These are phyloP conservation scores for Mucor plumbeus DNA, from an alignment of 371 early-diverging fungal species.

Conservation along the genomic window DNA sequence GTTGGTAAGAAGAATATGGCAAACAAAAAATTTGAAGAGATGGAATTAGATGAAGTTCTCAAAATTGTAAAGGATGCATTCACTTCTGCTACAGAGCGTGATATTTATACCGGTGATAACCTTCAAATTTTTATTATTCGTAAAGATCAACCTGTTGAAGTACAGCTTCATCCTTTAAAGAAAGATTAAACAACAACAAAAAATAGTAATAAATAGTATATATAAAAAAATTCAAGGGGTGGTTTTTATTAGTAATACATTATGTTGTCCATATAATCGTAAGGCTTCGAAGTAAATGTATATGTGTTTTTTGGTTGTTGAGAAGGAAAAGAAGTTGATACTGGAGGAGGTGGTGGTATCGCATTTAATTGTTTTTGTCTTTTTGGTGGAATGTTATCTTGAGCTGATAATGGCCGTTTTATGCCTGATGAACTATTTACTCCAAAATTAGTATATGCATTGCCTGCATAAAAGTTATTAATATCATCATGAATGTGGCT, in stretches of 20 bases:
- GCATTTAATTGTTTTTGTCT: not conserved
- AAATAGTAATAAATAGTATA: not conserved
- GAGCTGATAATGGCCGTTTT: not conserved
- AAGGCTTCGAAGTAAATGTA: constrained; percentile 24
- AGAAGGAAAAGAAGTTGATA: not conserved
- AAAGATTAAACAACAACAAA: constrained; percentile 63
- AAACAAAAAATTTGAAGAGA: constrained; percentile 33
- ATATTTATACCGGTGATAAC: constrained; percentile 99
- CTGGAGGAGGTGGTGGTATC: not conserved
- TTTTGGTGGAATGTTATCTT: not conserved
- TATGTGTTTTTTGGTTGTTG: not conserved
- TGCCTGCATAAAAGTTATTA: constrained; percentile 25
- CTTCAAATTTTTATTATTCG: constrained; percentile 94
- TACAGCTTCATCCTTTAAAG: constrained; percentile 78
- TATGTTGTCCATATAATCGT: constrained; percentile 18
- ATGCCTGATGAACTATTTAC: not conserved
- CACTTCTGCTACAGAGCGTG: constrained; percentile 98
- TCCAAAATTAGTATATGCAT: constrained; percentile 8
- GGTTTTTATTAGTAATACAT: constrained; percentile 18
- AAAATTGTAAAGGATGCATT: constrained; percentile 96
- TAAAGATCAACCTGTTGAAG: constrained; percentile 74
- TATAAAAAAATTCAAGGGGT: not conserved
- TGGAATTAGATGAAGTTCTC: constrained; percentile 74
- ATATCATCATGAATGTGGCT: constrained; percentile 14
- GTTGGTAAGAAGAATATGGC: constrained; percentile 77